Evolutionary conservation across 2,329 filamentous ascomycete genomes (phyloP).

Genomic region (Xylaria sp.): DNA sequence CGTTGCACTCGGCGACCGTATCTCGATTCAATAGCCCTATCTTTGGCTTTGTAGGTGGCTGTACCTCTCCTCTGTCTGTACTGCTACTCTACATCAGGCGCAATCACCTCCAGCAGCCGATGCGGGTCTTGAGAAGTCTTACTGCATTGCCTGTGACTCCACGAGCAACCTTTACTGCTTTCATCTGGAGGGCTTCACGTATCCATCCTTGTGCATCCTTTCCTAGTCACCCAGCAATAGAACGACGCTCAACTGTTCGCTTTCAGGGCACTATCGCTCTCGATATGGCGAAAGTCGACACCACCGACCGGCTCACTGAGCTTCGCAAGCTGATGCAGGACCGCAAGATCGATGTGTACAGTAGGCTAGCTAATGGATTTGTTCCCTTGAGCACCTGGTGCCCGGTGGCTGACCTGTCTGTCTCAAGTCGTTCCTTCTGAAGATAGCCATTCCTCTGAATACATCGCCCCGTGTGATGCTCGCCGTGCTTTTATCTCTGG

Average conservation of each 20-base stretch:
- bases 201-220: constrained; percentile 17
- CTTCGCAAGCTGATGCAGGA: constrained; percentile 89
- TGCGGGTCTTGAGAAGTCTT: constrained; percentile 38
- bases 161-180: constrained; percentile 15
- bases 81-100: neutral
- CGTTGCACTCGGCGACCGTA: neutral
- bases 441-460: constrained; percentile 97
- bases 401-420: constrained; percentile 39
- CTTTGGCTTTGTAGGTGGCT: neutral
- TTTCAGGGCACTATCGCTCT: constrained; percentile 43
- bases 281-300: constrained; percentile 82
- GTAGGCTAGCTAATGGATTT: constrained; percentile 62
- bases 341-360: constrained; percentile 88
- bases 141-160: constrained; percentile 36
- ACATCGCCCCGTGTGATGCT: constrained; percentile 95
- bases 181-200: constrained; percentile 19
- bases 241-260: constrained; percentile 32
- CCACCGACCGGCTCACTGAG: constrained; percentile 76
- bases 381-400: constrained; percentile 17
- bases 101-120: constrained; percentile 29
- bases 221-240: constrained; percentile 8
- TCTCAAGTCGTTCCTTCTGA: constrained; percentile 88
- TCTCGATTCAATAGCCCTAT: neutral
- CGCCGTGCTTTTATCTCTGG: constrained; percentile 91
- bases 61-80: neutral